Base-by-base conservation (phyloP, 2,329 filamentous ascomycete genomes). In the Colletotrichum sansevieriae region DNA sequence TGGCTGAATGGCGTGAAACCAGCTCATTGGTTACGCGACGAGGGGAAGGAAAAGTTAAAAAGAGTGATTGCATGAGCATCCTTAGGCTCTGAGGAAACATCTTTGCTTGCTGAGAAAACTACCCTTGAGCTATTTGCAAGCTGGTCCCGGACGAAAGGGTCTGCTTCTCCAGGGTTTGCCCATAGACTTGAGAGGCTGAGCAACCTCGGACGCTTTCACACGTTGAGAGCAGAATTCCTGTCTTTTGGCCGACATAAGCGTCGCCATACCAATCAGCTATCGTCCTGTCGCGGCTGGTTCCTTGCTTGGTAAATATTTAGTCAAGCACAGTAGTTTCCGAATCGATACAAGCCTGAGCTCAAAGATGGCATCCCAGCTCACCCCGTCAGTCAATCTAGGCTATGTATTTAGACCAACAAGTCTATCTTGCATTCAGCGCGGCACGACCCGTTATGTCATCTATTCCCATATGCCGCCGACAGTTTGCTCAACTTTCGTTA, bases 341-440 rank as follows among this genome's bases (percentile, higher is more conserved):
- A 39, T 54, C 10, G 4, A 39, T 9, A 7, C 56, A 44, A 18
- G 39, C 25, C 11, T 2, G 33, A 61, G 54, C n/a, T 18, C 22
- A 20, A 59, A 22, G 35, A 29, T 3, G 33, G 8, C 39, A 10
- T 35, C 39, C 20, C 18, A n/a, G 18, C 13, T 61, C 39, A 37
- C 18, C 20, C 20, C 2, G 43, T 54, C 54, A 18, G 63, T 37
- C 13, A 60, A 39, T 5, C 29, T 12, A 29, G 10, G 12, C 12
- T 29, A 8, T 3, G 25, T 68, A 41, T 56, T 25, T 54, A 65
- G 52, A 29, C 39, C 54, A 65, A 58, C 54, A 65, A 58, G 60
- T 39, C 46, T 12, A 29, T 59, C 47, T 65, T 52, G 60, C 33
- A 29, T 46, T 41, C 22, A 20, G 11, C 15, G n/a, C 37, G 29